Evolutionary conservation across 179 eudicot species (phyloP), one percentile per base, ranked within the genome.

Genomic region (Silene coronaria): DNA sequence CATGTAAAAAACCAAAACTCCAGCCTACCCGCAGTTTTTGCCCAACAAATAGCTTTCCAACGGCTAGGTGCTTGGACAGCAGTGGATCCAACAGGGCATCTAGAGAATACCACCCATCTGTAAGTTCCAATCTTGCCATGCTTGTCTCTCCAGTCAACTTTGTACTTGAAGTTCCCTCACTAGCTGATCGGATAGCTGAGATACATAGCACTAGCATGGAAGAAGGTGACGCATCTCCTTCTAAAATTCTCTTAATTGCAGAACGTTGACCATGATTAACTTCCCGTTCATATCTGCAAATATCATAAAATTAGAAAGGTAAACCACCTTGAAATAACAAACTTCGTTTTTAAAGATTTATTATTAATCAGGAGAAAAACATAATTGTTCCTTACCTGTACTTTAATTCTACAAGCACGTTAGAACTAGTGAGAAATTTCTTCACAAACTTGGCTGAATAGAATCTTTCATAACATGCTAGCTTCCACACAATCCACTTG

Each of bases 401-500:
- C 69, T 87, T 89, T 73, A 95, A 81, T 79, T 95, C 99, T 72
- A 90, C 97, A 60, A 92, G 85, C 70, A 95, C 95, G 75, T 88
- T 92, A 51, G 82, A 74, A 27, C 85, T 84, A 13, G 90, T 87
- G 69, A 89, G 80, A 65, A 89, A 84, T 19, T 81, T 85, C 72
- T 81, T 87, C 70, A 74, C 75, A 45, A 76, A 80, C 75, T 89
- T 84, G 71, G 82, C 70, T 13, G 91, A 84, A 84, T 80, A 89
- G 74, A 83, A 86, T 82, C 97, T 89, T 82, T 92, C 97, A 77
- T 90, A 92, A 78, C 90, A 89, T 67, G 96, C 92, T 77, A 94
- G 92, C 85, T 94, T 94, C 98, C 98, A 92, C 65, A 94, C 92
- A 75, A 94, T 89, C 98, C 98, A 94, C 89, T 90, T 92, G 86